phyloP scores from a whole-genome alignment of 768 basidiomycete genomes.

The Kwoniella mangroviensis region DNA sequence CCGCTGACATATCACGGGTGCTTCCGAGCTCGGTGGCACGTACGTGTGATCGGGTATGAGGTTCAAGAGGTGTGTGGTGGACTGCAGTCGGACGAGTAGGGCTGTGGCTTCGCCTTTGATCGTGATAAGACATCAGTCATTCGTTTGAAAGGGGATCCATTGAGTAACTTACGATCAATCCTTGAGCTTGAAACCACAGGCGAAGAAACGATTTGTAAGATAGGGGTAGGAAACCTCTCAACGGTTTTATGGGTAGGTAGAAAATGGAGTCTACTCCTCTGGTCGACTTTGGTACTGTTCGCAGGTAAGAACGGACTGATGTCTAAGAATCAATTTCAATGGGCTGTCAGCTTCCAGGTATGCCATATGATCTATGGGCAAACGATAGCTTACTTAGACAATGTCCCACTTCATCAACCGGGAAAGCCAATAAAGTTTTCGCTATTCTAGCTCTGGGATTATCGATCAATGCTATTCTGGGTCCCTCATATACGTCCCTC shows the following conservation, averaged over 20 bases:
- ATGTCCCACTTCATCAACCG: slow-evolving; percentile 31
- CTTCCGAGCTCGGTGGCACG: slow-evolving; percentile 11
- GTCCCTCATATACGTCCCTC: slow-evolving; percentile 26
- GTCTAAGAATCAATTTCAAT: slow-evolving; percentile 12
- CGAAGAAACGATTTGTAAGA: slow-evolving; percentile 39
- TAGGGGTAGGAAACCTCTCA: slow-evolving; percentile 36
- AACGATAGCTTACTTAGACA: slow-evolving; percentile 31
- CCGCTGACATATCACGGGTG: slow-evolving; percentile 12
- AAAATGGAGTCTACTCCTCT: slow-evolving; percentile 18
- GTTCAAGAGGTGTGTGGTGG: slow-evolving; percentile 31
- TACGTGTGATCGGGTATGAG: slow-evolving; percentile 36
- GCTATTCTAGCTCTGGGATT: slow-evolving; percentile 27
- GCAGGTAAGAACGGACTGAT: slow-evolving; percentile 30
- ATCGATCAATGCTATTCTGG: slow-evolving; percentile 17
- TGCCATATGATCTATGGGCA: not conserved
- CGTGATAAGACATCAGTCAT: not conserved
- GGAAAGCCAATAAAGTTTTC: slow-evolving; percentile 21
- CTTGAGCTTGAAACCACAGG: slow-evolving; percentile 30
- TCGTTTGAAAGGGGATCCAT: not conserved
- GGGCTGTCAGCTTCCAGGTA: not conserved
- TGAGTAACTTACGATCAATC: slow-evolving; percentile 29
- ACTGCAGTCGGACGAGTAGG: slow-evolving; percentile 36
- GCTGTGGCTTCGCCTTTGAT: slow-evolving; percentile 32
- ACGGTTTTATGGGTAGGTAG: slow-evolving; percentile 25
- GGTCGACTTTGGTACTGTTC: slow-evolving; percentile 14